Evolutionary conservation across 108 stramenopile genomes (phyloP).

Genomic region (Skeletonema marinoi): DNA sequence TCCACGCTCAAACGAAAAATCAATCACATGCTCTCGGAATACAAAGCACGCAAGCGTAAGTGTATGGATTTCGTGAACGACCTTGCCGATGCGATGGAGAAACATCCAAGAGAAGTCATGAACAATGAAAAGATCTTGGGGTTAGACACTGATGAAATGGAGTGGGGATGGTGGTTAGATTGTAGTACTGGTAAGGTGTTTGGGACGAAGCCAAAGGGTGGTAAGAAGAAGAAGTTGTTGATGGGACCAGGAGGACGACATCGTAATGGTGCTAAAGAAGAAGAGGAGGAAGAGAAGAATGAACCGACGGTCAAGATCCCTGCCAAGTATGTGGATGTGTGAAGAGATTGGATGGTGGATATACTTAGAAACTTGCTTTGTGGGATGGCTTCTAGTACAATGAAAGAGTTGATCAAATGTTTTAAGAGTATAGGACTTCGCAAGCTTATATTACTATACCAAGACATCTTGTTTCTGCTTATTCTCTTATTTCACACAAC

Average conservation of each 20-base stretch:
- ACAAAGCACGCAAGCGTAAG: conserved; percentile 72
- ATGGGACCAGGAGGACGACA: conserved; percentile 4
- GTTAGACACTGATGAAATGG: conserved; percentile 82
- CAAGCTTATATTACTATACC: too few species aligned
- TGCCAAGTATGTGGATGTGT: background rate
- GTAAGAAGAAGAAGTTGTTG: background rate
- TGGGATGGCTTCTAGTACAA: background rate
- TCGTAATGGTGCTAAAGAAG: background rate
- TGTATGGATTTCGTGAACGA: conserved; percentile 86
- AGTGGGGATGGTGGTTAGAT: conserved; percentile 38
- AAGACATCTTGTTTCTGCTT: too few species aligned
- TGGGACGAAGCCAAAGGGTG: background rate
- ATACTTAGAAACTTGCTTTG: background rate
- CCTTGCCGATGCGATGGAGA: conserved; percentile 88
- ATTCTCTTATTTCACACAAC: too few species aligned
- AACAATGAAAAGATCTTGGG: conserved; percentile 58
- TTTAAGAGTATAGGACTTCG: too few species aligned
- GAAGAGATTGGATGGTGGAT: background rate
- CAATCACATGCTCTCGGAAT: conserved; percentile 75
- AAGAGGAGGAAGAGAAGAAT: background rate
- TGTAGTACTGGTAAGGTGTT: conserved; percentile 1
- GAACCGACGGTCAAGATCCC: background rate
- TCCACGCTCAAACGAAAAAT: conserved; percentile 63
- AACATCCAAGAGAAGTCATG: conserved; percentile 77
- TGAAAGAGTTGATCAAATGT: background rate